Percentiles rank a stretch among this genome's conserved stretches.
Evolutionary conservation across 495 filamentous ascomycete species (phyloP).

Genomic region (Penicillium cataractarum): DNA sequence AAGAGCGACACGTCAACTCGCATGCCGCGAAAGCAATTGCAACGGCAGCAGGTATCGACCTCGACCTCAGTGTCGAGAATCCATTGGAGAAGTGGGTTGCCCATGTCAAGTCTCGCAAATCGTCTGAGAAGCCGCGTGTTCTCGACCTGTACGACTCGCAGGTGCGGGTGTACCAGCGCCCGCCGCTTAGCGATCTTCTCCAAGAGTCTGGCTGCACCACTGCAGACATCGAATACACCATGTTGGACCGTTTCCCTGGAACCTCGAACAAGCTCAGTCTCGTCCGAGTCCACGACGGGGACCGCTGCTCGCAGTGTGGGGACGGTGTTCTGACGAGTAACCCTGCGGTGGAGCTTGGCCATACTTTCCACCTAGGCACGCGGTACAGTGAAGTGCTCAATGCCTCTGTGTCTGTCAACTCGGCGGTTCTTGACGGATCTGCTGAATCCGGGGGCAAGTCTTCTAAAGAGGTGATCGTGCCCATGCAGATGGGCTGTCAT

Average conservation of each 20-base stretch:
- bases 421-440: slow-evolving; percentile 27
- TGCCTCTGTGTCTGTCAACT: slow-evolving; percentile 56
- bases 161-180: slow-evolving; percentile 49
- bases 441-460: slow-evolving; percentile 16
- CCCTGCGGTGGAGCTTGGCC: slow-evolving; percentile 84
- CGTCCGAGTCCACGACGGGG: slow-evolving; percentile 65
- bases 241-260: slow-evolving; percentile 46
- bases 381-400: slow-evolving; percentile 78
- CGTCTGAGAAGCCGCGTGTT: slow-evolving; percentile 32
- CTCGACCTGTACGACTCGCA: slow-evolving; percentile 50
- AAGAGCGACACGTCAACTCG: slow-evolving; percentile 64
- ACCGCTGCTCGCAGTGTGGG: slow-evolving; percentile 71
- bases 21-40: slow-evolving; percentile 68
- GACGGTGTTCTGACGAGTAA: slow-evolving; percentile 66
- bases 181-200: slow-evolving; percentile 46
- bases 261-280: slow-evolving; percentile 54
- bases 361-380: slow-evolving; percentile 93
- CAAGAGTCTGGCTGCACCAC: slow-evolving; percentile 32
- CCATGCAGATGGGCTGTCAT: slow-evolving; percentile 93
- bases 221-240: slow-evolving; percentile 43
- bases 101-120: slow-evolving; percentile 37
- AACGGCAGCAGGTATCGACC: slow-evolving; percentile 58
- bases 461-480: slow-evolving; percentile 40
- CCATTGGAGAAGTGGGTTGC: slow-evolving; percentile 59
- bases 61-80: slow-evolving; percentile 72